Evolutionary conservation across 106 monocot species (phyloP).

Genomic region (Dactylorhiza incarnata): DNA sequence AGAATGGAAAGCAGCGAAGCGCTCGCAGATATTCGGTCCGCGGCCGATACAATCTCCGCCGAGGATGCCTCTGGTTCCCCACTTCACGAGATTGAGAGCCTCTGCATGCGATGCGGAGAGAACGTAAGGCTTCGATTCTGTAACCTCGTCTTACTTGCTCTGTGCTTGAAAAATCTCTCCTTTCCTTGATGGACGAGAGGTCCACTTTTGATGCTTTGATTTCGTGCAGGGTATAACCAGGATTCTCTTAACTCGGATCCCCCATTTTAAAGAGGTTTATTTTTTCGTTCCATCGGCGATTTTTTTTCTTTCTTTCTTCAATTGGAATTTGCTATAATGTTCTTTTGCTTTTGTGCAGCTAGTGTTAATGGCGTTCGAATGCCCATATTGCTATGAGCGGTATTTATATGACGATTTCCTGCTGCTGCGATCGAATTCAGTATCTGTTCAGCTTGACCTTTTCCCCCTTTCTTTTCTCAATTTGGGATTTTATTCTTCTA

Average conservation of each 20-base stretch:
- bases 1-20: constrained; percentile 27
- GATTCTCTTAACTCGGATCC: constrained; percentile 83
- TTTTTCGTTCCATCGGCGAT: not conserved
- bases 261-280: constrained; percentile 82
- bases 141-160: not conserved
- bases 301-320: constrained; percentile 1
- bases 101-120: constrained; percentile 97
- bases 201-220: not conserved
- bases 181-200: not conserved
- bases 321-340: not conserved
- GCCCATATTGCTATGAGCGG: constrained; percentile 89
- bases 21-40: constrained; percentile 36
- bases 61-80: constrained; percentile 37
- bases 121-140: constrained; percentile 40
- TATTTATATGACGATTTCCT: constrained; percentile 4
- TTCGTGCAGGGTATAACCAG: constrained; percentile 71
- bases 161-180: not conserved
- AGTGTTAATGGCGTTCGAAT: constrained; percentile 95
- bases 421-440: not conserved
- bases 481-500: constrained; percentile 9
- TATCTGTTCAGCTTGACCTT: not conserved
- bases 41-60: constrained; percentile 31
- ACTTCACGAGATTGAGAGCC: constrained; percentile 78
- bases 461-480: too few species aligned
- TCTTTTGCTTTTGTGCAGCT: constrained; percentile 34